Base-by-base conservation (phyloP, 371 early-diverging fungal species). In the Phascolomyces articulosus region DNA sequence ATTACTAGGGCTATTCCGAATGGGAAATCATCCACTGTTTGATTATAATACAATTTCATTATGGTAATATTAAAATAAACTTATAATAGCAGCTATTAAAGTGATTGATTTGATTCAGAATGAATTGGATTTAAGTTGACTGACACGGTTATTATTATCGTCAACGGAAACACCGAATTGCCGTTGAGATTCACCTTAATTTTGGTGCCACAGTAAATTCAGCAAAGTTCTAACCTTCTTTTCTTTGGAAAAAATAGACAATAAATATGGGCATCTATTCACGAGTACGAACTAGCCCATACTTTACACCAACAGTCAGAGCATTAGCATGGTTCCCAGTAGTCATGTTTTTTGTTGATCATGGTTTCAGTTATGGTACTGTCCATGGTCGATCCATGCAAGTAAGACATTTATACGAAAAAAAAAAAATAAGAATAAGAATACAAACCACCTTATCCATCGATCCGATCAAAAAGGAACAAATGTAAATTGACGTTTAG, bases 301-400 rank as follows among this genome's bases (percentile, higher is more conserved):
- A 76, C 55, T 58, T 67, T 20, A 26, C 57, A 16, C 65, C 79
- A 3, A 60, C 75, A 20, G 21, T 76, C 3, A 70, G 62, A 6
- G 77, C 80, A 3, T 41, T 80, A 27, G 63, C 83, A 10, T 90
- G 90, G 90, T 69, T 83, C 18, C 90, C 90, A 26, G 85, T 86
- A 10, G 78, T 81, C 10, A 60, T 87, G 11, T 86, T 85, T 60
- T 83, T 86, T 67, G 71, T 80, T 9, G 87, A 88, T 53, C 85
- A 90, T 68, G 84, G 84, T 13, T 86, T 79, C 63, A 86, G 85
- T 63, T 78, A 88, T 60, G 86, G 82, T 10, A 80, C 80, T 3
- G 74, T 91, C 10, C 62, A 79, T 28, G 92, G 92, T 18, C 72
- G 91, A 40, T 89, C 90, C 8, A 90, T 93, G 91, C 90, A 90